These are phyloP conservation scores for Bolboschoenoplectus hybrid DNA, from an alignment of 202 grass and related monocot species.

Conservation along the genomic window DNA sequence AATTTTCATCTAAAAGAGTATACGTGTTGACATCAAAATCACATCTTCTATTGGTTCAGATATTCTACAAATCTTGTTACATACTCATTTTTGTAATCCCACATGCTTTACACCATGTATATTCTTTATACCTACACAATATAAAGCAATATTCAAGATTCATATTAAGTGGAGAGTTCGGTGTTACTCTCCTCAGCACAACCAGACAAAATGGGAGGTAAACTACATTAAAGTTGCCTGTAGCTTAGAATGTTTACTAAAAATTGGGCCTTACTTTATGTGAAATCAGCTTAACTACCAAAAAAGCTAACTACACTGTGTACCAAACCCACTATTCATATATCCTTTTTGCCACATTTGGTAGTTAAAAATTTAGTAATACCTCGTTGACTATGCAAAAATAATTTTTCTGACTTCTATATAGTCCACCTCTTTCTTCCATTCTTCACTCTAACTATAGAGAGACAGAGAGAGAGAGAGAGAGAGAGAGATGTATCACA, in stretches of 20 bases:
- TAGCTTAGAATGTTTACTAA: not conserved
- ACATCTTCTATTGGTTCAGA: not conserved
- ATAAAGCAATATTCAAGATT: not conserved
- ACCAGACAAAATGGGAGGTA: slow-evolving; percentile 38
- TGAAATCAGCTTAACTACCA: slow-evolving; percentile 41
- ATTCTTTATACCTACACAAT: not conserved
- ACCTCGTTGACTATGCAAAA: slow-evolving; percentile 36
- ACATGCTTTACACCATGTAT: not conserved
- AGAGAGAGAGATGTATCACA: slow-evolving; percentile 35
- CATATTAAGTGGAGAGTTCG: not conserved
- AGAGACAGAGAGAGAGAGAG: slow-evolving; percentile 11
- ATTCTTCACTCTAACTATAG: slow-evolving; percentile 25
- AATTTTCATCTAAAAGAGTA: not conserved
- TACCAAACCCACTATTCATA: slow-evolving; percentile 32
- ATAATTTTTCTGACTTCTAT: slow-evolving; percentile 12
- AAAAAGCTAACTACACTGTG: not conserved
- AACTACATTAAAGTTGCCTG: slow-evolving; percentile 36
- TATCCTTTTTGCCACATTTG: slow-evolving; percentile 12
- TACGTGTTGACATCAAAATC: slow-evolving; percentile 19
- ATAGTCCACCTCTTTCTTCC: not conserved
- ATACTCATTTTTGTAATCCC: not conserved
- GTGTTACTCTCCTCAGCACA: slow-evolving; percentile 15
- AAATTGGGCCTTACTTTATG: slow-evolving; percentile 26
- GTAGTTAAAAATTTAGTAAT: slow-evolving; percentile 31
- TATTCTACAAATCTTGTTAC: not conserved